These are phyloP conservation scores for Chalciporus pseudorubinellus DNA, from an alignment of 768 basidiomycete genomes.

Conservation along the genomic window DNA sequence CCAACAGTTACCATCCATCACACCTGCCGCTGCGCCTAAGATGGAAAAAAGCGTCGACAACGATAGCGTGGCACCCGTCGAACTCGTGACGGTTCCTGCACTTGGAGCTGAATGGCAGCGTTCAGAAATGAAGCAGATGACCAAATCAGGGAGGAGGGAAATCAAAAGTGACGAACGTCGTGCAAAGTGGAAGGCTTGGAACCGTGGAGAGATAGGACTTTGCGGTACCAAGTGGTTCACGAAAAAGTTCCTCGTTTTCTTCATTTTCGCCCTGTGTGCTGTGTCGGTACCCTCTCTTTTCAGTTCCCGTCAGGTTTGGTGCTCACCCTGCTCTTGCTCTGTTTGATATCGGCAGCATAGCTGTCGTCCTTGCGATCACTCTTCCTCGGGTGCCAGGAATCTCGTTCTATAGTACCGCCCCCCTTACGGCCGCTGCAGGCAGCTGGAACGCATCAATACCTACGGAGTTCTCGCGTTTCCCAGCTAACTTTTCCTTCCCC, in stretches of 20 bases:
- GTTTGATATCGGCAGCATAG: slow-evolving; percentile 44
- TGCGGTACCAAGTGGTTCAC: slow-evolving; percentile 77
- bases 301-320: not conserved
- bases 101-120: slow-evolving; percentile 89
- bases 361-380: slow-evolving; percentile 69
- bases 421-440: slow-evolving; percentile 60
- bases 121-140: slow-evolving; percentile 74
- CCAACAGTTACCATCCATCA: slow-evolving; percentile 39
- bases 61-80: slow-evolving; percentile 51
- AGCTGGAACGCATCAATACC: slow-evolving; percentile 55
- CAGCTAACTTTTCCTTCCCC: slow-evolving; percentile 90
- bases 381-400: slow-evolving; percentile 82
- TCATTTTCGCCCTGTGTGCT: slow-evolving; percentile 58
- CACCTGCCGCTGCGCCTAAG: slow-evolving; percentile 27
- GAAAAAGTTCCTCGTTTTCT: slow-evolving; percentile 66
- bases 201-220: slow-evolving; percentile 73
- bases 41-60: slow-evolving; percentile 39
- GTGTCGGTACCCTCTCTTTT: slow-evolving; percentile 39
- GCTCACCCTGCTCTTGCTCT: slow-evolving; percentile 1
- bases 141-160: slow-evolving; percentile 66
- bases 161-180: slow-evolving; percentile 50
- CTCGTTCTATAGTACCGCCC: slow-evolving; percentile 53
- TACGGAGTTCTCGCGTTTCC: slow-evolving; percentile 65
- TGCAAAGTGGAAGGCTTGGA: slow-evolving; percentile 72
- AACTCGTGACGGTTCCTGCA: slow-evolving; percentile 89